A percentile compares a stretch with the other conserved stretches of the same genome.
These are phyloP conservation scores for Lupinus albus DNA, from an alignment of 306 rosid species.

Conservation along the genomic window DNA sequence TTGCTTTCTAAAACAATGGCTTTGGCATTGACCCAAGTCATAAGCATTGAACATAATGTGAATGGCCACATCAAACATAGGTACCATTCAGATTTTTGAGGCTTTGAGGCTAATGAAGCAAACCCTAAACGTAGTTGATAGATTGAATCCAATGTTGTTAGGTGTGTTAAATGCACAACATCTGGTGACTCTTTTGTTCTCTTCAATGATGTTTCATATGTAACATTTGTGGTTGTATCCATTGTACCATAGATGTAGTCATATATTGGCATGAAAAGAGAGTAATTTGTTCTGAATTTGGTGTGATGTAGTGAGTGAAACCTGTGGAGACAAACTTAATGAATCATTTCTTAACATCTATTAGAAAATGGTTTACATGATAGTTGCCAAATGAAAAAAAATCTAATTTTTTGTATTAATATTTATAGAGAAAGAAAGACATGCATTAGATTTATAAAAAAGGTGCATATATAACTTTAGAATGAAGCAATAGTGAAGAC, in stretches of 20 bases:
- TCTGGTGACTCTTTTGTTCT: conserved; percentile 40
- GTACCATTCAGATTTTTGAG: conserved; percentile 45
- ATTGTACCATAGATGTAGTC: conserved; percentile 52
- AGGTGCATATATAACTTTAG: background rate
- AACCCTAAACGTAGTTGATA: conserved; percentile 50
- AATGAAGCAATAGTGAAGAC: conserved; percentile 8
- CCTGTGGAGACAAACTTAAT: conserved; percentile 39
- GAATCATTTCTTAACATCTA: background rate
- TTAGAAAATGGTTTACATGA: background rate
- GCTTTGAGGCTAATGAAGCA: conserved; percentile 51
- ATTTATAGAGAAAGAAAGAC: no score
- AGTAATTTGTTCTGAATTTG: conserved; percentile 55
- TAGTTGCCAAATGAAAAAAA: background rate
- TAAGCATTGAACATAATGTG: conserved; percentile 36
- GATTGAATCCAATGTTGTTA: conserved; percentile 53
- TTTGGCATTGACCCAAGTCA: conserved; percentile 36
- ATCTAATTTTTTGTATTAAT: no score
- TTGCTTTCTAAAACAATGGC: conserved; percentile 51
- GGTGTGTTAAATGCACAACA: conserved; percentile 52
- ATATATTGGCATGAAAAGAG: conserved; percentile 61
- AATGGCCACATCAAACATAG: conserved; percentile 52
- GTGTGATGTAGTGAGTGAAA: conserved; percentile 63
- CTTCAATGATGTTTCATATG: conserved; percentile 40
- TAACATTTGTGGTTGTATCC: conserved; percentile 43
- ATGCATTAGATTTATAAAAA: background rate